These are phyloP conservation scores for Moesziomyces sp. DNA, from an alignment of 1,284 basidiomycete species.

Conservation along the genomic window DNA sequence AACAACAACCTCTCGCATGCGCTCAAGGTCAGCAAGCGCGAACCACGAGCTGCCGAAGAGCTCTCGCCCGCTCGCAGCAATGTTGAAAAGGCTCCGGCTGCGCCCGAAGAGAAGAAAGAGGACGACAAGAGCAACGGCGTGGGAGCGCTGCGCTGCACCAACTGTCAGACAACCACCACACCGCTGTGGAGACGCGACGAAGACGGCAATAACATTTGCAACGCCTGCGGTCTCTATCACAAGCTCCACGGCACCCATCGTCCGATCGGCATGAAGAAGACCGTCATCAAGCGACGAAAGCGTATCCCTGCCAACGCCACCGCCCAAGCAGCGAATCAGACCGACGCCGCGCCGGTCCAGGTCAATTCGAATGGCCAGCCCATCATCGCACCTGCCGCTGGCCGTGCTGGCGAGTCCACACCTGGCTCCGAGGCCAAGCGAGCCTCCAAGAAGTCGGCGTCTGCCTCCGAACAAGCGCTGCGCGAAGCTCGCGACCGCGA, in stretches of 20 bases:
- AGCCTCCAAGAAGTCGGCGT: constrained; percentile 23
- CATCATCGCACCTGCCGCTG: constrained; percentile 41
- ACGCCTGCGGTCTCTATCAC: constrained; percentile 87
- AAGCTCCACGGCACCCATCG: constrained; percentile 97
- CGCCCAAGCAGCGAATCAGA: constrained; percentile 34
- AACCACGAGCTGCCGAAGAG: constrained; percentile 25
- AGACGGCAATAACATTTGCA: constrained; percentile 89
- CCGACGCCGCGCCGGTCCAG: constrained; percentile 41
- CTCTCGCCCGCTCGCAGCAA: constrained; percentile 16
- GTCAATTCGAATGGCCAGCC: constrained; percentile 46
- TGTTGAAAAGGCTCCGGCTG: constrained; percentile 13
- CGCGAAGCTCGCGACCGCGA: constrained; percentile 61
- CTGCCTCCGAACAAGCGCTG: constrained; percentile 38
- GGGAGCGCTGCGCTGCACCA: constrained; percentile 74
- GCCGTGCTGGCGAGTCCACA: constrained; percentile 18
- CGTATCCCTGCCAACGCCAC: constrained; percentile 73
- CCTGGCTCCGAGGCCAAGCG: constrained; percentile 25
- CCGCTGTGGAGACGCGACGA: constrained; percentile 92
- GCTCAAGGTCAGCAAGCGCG: constrained; percentile 38
- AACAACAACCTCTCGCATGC: constrained; percentile 62
- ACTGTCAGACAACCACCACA: constrained; percentile 87
- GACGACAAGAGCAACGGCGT: constrained; percentile 34
- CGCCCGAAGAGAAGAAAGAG: constrained; percentile 30
- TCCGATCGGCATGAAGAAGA: constrained; percentile 98
- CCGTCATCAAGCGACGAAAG: constrained; percentile 96